Base-by-base conservation (phyloP, 164 flowering plant genomes). In the Buxus sempervirens region DNA sequence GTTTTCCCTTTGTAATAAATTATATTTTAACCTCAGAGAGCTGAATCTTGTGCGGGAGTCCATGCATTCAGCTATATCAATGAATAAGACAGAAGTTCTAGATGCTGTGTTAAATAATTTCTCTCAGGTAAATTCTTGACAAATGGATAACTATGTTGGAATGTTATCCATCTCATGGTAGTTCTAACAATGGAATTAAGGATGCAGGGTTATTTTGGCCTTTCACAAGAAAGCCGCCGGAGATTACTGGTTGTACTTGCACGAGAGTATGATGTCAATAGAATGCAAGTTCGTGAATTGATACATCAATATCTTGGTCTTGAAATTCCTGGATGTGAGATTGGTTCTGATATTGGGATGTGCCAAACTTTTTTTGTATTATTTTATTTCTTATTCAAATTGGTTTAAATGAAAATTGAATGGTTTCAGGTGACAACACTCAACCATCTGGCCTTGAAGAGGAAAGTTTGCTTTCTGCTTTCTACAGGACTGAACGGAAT, bases 271-370 rank as follows among this genome's bases (percentile, higher is more conserved):
- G 92, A 88, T 80, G 82, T 90, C 9, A 81, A 85, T 64, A 80
- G 98, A 73, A 72, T 54, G 3, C 82, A 79, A 79, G 86, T 91
- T 62, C 88, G 80, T 8, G 95, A 90, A 64, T 67, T 90, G 76
- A 85, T 94, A 65, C 84, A 84, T 64, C 95, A 88, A 67, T 91
- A 94, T 82, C 90, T 94, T 68, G 89, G 85, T 62, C 86, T 88
- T 74, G 84, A 86, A 68, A 75, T 83, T 66, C 91, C 92, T 1
- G 58, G 60, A 27, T 78, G 93, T 87, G 70, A 72, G 83, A 63
- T 63, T 58, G 21, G 26, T 65, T 24, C 38, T 70, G 51, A 59
- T 72, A 13, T 66, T 55, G 58, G 25, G 62, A 25, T n/a, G n/a
- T n/a, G n/a, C 49, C 45, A 4, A 21, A 68, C 22, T 63, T 63